Evolutionary conservation across 1,139 yeast genomes (phyloP).

Genomic region (Candida sojae): DNA sequence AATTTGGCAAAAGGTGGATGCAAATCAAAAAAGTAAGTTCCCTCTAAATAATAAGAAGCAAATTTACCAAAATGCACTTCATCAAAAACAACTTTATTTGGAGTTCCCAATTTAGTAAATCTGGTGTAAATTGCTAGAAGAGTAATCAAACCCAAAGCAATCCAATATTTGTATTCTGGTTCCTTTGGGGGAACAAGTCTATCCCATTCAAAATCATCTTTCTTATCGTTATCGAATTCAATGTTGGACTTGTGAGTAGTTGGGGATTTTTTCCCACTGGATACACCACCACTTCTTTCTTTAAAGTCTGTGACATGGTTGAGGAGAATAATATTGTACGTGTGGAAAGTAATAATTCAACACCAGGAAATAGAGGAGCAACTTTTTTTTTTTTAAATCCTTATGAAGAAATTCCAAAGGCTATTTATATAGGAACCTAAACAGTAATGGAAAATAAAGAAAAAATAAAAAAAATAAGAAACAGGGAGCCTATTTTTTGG

Average conservation of each 20-base stretch:
- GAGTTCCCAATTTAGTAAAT: slow-evolving; percentile 69
- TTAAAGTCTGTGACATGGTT: slow-evolving; percentile 16
- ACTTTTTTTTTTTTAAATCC: neutral
- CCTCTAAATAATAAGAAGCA: slow-evolving; percentile 82
- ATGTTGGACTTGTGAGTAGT: slow-evolving; percentile 4
- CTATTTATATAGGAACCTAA: neutral
- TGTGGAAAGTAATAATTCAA: neutral
- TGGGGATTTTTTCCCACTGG: slow-evolving; percentile 14
- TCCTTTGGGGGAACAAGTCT: slow-evolving; percentile 18
- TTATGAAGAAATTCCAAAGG: neutral
- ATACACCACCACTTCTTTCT: slow-evolving; percentile 25
- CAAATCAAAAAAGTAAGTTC: slow-evolving; percentile 89
- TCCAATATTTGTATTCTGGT: slow-evolving; percentile 36
- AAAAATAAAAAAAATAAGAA: neutral
- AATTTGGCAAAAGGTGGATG: slow-evolving; percentile 98
- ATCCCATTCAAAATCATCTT: slow-evolving; percentile 5
- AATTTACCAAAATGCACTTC: slow-evolving; percentile 98
- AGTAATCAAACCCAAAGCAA: slow-evolving; percentile 55
- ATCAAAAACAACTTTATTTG: slow-evolving; percentile 91
- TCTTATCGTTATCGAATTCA: slow-evolving; percentile 7
- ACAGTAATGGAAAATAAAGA: neutral
- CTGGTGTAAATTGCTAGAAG: slow-evolving; percentile 68
- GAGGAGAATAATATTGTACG: neutral
- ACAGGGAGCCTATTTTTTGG: neutral
- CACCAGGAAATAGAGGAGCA: neutral